phyloP scores from a whole-genome alignment of 1,284 basidiomycete genomes.

The Waitea zeae region DNA sequence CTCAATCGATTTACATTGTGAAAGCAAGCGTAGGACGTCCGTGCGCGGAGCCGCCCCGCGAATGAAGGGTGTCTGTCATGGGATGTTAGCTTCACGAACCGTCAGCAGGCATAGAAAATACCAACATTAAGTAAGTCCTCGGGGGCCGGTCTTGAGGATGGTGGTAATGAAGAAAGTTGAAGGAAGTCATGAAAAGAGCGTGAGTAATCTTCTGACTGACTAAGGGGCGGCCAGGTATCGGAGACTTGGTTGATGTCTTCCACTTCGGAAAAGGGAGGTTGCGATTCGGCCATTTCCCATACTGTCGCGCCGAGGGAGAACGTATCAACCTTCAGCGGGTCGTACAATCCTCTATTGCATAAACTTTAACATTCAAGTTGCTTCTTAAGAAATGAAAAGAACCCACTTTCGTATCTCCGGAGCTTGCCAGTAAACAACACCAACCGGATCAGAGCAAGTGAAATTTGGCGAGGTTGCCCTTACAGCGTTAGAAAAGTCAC shows the following conservation, averaged over 20 bases:
- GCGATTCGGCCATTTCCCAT: constrained; percentile 62
- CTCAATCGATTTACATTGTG: constrained; percentile 52
- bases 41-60: constrained; percentile 48
- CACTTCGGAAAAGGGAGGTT: constrained; percentile 52
- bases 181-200: constrained; percentile 62
- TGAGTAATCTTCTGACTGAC: constrained; percentile 40
- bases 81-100: constrained; percentile 1
- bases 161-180: constrained; percentile 42
- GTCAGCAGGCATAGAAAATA: constrained; percentile 6
- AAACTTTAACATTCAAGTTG: constrained; percentile 50
- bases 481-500: constrained; percentile 63
- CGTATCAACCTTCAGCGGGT: constrained; percentile 57
- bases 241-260: constrained; percentile 27
- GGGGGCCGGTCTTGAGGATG: constrained; percentile 35
- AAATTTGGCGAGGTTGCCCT: constrained; percentile 30
- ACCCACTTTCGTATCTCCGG: constrained; percentile 8
- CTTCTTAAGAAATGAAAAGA: constrained; percentile 12
- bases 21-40: constrained; percentile 45
- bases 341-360: constrained; percentile 55
- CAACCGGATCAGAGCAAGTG: constrained; percentile 34
- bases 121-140: constrained; percentile 42
- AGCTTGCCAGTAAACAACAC: constrained; percentile 65
- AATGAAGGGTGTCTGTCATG: constrained; percentile 37
- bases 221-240: constrained; percentile 45
- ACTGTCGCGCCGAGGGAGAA: constrained; percentile 71